Evolutionary conservation across 2,329 filamentous ascomycete genomes (phyloP).

Genomic region (Fusarium miscanthi): DNA sequence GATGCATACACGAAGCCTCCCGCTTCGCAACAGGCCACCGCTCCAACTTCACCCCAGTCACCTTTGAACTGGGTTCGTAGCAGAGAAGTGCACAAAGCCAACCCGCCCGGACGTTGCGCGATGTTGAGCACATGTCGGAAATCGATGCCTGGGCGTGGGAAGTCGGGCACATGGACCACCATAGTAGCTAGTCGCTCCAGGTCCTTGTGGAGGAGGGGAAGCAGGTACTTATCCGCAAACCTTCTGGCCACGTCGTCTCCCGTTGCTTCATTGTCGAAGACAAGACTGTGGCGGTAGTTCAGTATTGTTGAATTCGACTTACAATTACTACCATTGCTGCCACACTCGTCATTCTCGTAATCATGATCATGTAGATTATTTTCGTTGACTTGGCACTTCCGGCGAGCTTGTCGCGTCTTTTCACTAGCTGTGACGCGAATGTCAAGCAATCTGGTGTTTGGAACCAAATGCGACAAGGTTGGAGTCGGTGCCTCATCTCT

Average conservation of each 20-base stretch:
- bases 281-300: conserved; percentile 46
- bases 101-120: neutral
- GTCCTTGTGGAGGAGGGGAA: conserved; percentile 60
- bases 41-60: conserved; percentile 59
- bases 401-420: conserved; percentile 50
- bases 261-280: conserved; percentile 61
- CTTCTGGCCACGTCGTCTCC: conserved; percentile 52
- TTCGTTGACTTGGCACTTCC: conserved; percentile 21
- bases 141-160: neutral
- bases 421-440: conserved; percentile 58
- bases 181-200: conserved; percentile 55
- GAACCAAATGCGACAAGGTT: conserved; percentile 63
- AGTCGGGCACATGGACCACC: neutral
- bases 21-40: conserved; percentile 64
- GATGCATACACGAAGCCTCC: conserved; percentile 69
- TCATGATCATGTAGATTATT: conserved; percentile 49
- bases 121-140: conserved; percentile 63
- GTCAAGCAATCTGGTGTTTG: conserved; percentile 64
- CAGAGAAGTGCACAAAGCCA: conserved; percentile 52
- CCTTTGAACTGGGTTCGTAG: conserved; percentile 58
- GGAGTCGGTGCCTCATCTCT: neutral
- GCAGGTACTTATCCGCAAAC: conserved; percentile 58
- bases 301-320: neutral
- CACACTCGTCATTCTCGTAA: neutral
- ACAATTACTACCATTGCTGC: neutral